phyloP scores from a whole-genome alignment of 306 rosid genomes.

The Prunus armeniaca region DNA sequence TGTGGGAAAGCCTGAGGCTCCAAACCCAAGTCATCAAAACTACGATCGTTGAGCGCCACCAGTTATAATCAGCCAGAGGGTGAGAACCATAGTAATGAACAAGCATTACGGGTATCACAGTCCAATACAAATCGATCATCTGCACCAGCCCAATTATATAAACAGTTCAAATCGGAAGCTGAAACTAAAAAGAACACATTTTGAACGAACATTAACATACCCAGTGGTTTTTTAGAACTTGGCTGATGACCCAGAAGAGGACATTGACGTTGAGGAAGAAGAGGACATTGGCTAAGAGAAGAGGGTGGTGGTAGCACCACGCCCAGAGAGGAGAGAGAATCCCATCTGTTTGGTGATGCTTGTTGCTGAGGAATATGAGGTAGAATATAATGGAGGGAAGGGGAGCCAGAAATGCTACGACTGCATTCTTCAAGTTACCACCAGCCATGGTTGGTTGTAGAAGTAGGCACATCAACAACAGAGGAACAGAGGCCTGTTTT shows the following conservation, averaged over 20 bases:
- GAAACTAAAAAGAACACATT: neutral
- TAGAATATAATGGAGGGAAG: constrained; percentile 77
- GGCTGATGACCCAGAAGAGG: constrained; percentile 87
- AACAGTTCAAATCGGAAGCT: neutral
- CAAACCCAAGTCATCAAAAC: constrained; percentile 71
- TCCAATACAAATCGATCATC: constrained; percentile 93
- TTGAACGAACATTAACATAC: constrained; percentile 25
- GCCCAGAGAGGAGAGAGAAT: constrained; percentile 46
- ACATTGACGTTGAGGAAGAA: constrained; percentile 86
- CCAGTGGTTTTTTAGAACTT: constrained; percentile 74
- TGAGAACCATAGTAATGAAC: constrained; percentile 70
- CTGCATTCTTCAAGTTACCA: constrained; percentile 54
- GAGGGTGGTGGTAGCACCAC: constrained; percentile 88
- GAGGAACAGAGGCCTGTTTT: neutral
- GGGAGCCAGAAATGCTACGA: constrained; percentile 57
- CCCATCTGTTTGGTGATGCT: constrained; percentile 9
- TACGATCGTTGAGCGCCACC: constrained; percentile 67
- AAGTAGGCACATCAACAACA: neutral
- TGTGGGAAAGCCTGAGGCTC: constrained; percentile 76
- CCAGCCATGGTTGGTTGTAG: neutral
- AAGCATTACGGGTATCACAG: constrained; percentile 84
- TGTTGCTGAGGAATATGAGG: constrained; percentile 49
- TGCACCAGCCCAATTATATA: constrained; percentile 33
- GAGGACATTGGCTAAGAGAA: constrained; percentile 59
- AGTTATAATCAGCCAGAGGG: constrained; percentile 58